A percentile compares a stretch with the other conserved stretches of the same genome.
phyloP scores from a whole-genome alignment of 2,329 filamentous ascomycete genomes.

The Fusarium fracticaudum region DNA sequence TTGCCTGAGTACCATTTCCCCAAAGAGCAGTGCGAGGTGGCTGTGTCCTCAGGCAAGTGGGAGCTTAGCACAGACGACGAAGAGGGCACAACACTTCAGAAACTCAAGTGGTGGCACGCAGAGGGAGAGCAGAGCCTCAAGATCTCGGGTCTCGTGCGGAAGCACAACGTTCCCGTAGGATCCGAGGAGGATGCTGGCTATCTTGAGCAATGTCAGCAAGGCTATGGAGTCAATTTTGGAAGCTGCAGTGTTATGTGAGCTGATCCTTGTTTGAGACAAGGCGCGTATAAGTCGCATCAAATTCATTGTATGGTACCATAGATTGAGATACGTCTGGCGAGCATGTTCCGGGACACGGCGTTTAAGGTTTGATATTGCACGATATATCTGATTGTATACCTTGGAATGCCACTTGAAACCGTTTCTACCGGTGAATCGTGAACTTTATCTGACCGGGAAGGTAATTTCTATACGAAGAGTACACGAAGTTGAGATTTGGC shows the following conservation, averaged over 20 bases:
- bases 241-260: conserved; percentile 64
- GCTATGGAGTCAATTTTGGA: conserved; percentile 56
- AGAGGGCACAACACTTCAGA: conserved; percentile 75
- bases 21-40: conserved; percentile 73
- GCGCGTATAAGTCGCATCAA: not conserved
- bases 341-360: conserved; percentile 1
- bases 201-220: conserved; percentile 71
- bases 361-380: conserved; percentile 2
- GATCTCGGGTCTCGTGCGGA: conserved; percentile 77
- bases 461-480: conserved; percentile 20
- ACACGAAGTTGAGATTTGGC: not conserved
- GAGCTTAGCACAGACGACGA: conserved; percentile 79
- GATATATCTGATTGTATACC: not conserved
- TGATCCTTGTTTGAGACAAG: not conserved
- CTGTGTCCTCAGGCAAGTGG: conserved; percentile 89
- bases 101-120: conserved; percentile 91
- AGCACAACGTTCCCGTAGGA: conserved; percentile 64
- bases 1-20: conserved; percentile 95
- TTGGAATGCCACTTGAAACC: not conserved
- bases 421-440: not conserved
- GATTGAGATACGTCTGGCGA: not conserved
- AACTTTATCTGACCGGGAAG: not conserved
- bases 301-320: not conserved
- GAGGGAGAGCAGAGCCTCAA: conserved; percentile 84
- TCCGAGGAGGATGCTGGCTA: conserved; percentile 80